phyloP scores from a whole-genome alignment of 2,329 filamentous ascomycete species.

The Diaporthe amygdali region DNA sequence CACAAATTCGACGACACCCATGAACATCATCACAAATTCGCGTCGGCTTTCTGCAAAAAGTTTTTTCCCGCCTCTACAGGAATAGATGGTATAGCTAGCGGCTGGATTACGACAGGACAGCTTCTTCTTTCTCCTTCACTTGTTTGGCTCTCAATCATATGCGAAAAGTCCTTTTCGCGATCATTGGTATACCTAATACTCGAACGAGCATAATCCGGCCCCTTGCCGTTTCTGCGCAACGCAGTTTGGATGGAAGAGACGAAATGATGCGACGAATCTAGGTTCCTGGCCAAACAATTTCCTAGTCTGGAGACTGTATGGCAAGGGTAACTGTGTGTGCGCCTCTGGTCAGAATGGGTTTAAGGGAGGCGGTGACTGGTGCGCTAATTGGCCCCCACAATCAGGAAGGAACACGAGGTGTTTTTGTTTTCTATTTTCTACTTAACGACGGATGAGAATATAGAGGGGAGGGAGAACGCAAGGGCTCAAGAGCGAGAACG shows the following conservation, averaged over 20 bases:
- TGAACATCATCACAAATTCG: slow-evolving; percentile 8
- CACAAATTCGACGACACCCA: neutral
- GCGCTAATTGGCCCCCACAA: neutral
- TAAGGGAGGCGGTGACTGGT: neutral
- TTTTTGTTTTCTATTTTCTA: neutral
- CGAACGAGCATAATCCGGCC: neutral
- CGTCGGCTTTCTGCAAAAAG: slow-evolving; percentile 12
- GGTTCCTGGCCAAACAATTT: neutral
- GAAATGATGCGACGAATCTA: neutral
- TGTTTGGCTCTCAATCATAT: neutral
- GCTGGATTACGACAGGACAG: slow-evolving; percentile 5
- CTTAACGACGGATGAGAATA: neutral
- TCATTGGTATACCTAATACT: slow-evolving; percentile 9
- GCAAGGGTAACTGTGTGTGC: neutral
- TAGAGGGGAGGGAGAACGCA: neutral
- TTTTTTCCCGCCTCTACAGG: neutral
- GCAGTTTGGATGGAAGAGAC: neutral
- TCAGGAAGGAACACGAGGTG: neutral
- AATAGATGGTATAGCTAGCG: slow-evolving; percentile 19
- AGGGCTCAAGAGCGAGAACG: slow-evolving; percentile 1
- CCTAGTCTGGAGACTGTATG: neutral
- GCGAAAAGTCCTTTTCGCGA: neutral
- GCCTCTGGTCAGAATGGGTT: slow-evolving; percentile 5
- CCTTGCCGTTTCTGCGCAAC: neutral
- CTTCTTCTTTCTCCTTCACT: neutral